Conservation (phyloP, 805 yeast genomes). For the Cephaloascus fragrans region DNA sequence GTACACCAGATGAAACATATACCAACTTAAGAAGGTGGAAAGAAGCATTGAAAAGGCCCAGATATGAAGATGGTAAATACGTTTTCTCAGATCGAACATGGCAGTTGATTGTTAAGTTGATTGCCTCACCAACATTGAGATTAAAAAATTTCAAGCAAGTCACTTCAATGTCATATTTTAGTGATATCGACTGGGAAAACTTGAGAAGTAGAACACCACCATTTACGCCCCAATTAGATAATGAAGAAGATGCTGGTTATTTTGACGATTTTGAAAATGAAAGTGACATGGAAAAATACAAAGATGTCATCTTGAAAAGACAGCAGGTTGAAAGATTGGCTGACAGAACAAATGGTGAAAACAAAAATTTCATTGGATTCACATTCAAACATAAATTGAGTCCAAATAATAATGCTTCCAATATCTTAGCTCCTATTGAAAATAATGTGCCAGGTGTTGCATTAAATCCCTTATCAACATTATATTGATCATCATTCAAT, state of each 20-base stretch:
- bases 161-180: slow-evolving; percentile 68
- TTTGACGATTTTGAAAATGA: slow-evolving; percentile 96
- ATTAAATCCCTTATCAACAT: not conserved
- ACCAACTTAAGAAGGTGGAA: slow-evolving; percentile 90
- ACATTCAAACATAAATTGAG: slow-evolving; percentile 81
- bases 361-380: slow-evolving; percentile 83
- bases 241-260: slow-evolving; percentile 97
- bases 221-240: slow-evolving; percentile 91
- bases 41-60: slow-evolving; percentile 80
- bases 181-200: slow-evolving; percentile 70
- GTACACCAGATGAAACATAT: slow-evolving; percentile 89
- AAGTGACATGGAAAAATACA: slow-evolving; percentile 94
- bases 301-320: slow-evolving; percentile 91
- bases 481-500: not conserved
- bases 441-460: slow-evolving; percentile 1
- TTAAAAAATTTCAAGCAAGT: slow-evolving; percentile 75
- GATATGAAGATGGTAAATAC: slow-evolving; percentile 80
- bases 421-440: slow-evolving; percentile 18
- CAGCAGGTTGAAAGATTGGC: slow-evolving; percentile 75
- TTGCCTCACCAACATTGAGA: slow-evolving; percentile 72
- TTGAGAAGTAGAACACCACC: slow-evolving; percentile 78
- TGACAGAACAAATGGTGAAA: slow-evolving; percentile 43
- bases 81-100: slow-evolving; percentile 96
- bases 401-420: slow-evolving; percentile 36
- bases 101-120: slow-evolving; percentile 71